Evolutionary conservation across 2,329 filamentous ascomycete genomes (phyloP), one percentile per base, ranked within the genome.

Genomic region (Colletotrichum sp.): DNA sequence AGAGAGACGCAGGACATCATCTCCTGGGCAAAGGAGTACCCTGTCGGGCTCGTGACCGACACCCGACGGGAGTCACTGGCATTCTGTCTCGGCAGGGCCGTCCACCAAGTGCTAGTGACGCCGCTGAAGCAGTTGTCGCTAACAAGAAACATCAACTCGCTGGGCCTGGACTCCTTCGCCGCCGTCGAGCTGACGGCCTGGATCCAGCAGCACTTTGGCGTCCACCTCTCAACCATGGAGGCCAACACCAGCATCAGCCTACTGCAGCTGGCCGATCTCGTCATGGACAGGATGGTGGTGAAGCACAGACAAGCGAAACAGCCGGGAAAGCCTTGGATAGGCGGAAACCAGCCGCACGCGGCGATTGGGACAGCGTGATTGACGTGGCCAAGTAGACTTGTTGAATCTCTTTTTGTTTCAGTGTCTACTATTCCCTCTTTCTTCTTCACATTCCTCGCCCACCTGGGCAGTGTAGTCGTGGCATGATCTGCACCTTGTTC

Each of bases 81-180:
- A 19, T 49, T 5, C 16, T 29, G 22, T 19, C 64, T 67, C 16
- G 39, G 64, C 3, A 67, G 36, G 27, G 64, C 39, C 36, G 9
- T 67, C 22, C 27, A 12, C 11, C n/a, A n/a, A 27, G 22, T 67
- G 12, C 64, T 67, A 9, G 64, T 67, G 19, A 67, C 9, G 27
- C 64, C 64, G 27, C 27, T 52, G 64, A 27, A 67, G 36, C 64
- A 67, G 27, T 34, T 67, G 25, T 52, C 39, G 25, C 25, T 67
- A 0, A 67, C 64, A 39, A 52, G n/a, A 2, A 30, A 19, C 25
- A 67, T 67, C 92, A 92, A 77, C 87, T 91, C 4, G 81, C 83
- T 63, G 85, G 82, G 82, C 11, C 72, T 83, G 15, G 82, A 83
- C 72, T 83, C 81, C 16, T 78, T 83, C 16, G 80, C 82, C 16